Conservation (phyloP, 1,284 basidiomycete species). For the Microbotryum lychnidis-dioicae region DNA sequence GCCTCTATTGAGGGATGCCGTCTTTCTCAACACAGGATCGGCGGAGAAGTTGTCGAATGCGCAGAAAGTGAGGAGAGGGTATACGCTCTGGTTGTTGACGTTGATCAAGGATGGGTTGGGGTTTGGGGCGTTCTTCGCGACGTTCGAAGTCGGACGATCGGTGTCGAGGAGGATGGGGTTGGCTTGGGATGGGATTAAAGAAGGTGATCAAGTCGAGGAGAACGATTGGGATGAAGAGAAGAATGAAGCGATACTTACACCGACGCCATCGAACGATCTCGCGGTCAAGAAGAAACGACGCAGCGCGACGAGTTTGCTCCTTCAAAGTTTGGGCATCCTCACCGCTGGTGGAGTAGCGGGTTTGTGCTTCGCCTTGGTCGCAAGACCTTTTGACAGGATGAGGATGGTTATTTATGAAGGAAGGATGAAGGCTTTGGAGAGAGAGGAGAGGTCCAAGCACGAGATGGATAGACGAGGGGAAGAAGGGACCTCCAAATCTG, state of each 20-base stretch:
- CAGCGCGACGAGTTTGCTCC: slow-evolving; percentile 5
- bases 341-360: slow-evolving; percentile 34
- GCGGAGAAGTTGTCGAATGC: not conserved
- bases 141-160: slow-evolving; percentile 40
- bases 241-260: not conserved
- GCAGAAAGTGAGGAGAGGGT: slow-evolving; percentile 33
- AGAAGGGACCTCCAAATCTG: no score
- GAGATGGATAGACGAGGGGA: not conserved
- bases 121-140: slow-evolving; percentile 40
- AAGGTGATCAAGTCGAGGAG: not conserved
- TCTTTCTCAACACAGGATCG: slow-evolving; percentile 9
- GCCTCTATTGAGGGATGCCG: slow-evolving; percentile 15
- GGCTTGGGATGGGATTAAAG: slow-evolving; percentile 33
- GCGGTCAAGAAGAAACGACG: slow-evolving; percentile 7
- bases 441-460: slow-evolving; percentile 21
- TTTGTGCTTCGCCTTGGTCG: slow-evolving; percentile 35
- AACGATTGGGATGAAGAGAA: slow-evolving; percentile 8
- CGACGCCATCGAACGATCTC: not conserved
- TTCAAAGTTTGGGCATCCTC: slow-evolving; percentile 36
- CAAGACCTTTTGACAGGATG: slow-evolving; percentile 40
- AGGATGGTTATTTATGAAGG: slow-evolving; percentile 40
- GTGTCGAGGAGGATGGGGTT: slow-evolving; percentile 36
- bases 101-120: slow-evolving; percentile 39
- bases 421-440: slow-evolving; percentile 35
- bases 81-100: slow-evolving; percentile 38